Evolutionary conservation across 805 yeast species (phyloP).

Genomic region (Vanderwaltozyma polyspora): DNA sequence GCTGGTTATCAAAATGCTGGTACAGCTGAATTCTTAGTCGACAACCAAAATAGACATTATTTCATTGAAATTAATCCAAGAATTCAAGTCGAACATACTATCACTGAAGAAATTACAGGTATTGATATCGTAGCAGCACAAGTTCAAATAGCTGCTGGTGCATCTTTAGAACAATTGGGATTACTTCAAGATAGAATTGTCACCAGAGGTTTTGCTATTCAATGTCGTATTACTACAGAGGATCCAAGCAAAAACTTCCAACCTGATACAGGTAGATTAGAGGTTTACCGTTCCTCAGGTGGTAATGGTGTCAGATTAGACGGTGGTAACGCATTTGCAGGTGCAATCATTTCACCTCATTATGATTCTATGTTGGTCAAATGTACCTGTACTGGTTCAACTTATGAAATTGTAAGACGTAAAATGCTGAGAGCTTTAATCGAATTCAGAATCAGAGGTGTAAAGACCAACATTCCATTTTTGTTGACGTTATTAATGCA

Average conservation of each 20-base stretch:
- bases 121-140: slow-evolving; percentile 97
- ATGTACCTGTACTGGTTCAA: slow-evolving; percentile 94
- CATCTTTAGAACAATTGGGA: slow-evolving; percentile 82
- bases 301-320: slow-evolving; percentile 99
- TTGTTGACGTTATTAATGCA: slow-evolving; percentile 82
- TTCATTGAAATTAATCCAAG: slow-evolving; percentile 98
- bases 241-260: slow-evolving; percentile 95
- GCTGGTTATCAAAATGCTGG: slow-evolving; percentile 96
- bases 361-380: slow-evolving; percentile 97
- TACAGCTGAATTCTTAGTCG: slow-evolving; percentile 95
- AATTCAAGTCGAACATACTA: slow-evolving; percentile 96
- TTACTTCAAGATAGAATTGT: slow-evolving; percentile 89
- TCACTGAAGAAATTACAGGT: slow-evolving; percentile 97
- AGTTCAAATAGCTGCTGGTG: slow-evolving; percentile 98
- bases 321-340: slow-evolving; percentile 98
- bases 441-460: slow-evolving; percentile 98
- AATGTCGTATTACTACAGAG: slow-evolving; percentile 98
- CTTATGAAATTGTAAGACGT: slow-evolving; percentile 91
- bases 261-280: slow-evolving; percentile 97
- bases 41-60: slow-evolving; percentile 86
- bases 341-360: slow-evolving; percentile 92
- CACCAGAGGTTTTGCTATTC: slow-evolving; percentile 95
- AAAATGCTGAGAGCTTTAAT: slow-evolving; percentile 95
- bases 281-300: slow-evolving; percentile 96
- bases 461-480: slow-evolving; percentile 96